phyloP scores from a whole-genome alignment of 495 filamentous ascomycete genomes.

The Penicillium ucsense region DNA sequence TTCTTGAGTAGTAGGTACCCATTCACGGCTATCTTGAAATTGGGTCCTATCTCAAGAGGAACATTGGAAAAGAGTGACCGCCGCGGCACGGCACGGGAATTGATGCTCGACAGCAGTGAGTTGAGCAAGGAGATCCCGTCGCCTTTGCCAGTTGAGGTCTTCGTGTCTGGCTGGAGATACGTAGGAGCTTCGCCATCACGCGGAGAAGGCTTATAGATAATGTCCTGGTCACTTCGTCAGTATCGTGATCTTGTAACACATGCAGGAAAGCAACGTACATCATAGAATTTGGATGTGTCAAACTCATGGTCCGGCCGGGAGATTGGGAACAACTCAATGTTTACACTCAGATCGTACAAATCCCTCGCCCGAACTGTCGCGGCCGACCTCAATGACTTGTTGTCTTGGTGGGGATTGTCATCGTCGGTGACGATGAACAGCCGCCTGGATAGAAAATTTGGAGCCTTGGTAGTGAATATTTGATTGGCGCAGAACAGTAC shows the following conservation, averaged over 20 bases:
- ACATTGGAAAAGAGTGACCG: constrained; percentile 78
- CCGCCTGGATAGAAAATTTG: constrained; percentile 85
- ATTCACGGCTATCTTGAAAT: constrained; percentile 78
- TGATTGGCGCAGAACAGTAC: constrained; percentile 93
- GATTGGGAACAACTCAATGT: constrained; percentile 91
- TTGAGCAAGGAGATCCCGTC: constrained; percentile 75
- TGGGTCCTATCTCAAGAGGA: constrained; percentile 76
- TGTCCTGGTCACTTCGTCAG: constrained; percentile 44
- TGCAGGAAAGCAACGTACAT: constrained; percentile 43
- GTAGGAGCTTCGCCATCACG: constrained; percentile 59
- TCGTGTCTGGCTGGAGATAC: constrained; percentile 36
- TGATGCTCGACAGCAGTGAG: constrained; percentile 79
- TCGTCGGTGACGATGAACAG: constrained; percentile 95
- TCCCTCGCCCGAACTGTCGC: constrained; percentile 87
- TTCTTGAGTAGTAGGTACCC: constrained; percentile 83
- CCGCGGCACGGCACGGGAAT: constrained; percentile 81
- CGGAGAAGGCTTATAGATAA: constrained; percentile 58
- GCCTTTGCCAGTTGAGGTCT: constrained; percentile 43
- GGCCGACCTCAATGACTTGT: constrained; percentile 59
- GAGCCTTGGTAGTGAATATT: constrained; percentile 88
- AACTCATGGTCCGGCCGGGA: constrained; percentile 65
- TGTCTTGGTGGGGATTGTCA: constrained; percentile 70
- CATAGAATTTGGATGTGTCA: constrained; percentile 81
- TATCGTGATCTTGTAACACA: neutral
- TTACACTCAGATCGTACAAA: constrained; percentile 87